Conservation (phyloP, 768 basidiomycete genomes). For the Mycena latifolia region DNA sequence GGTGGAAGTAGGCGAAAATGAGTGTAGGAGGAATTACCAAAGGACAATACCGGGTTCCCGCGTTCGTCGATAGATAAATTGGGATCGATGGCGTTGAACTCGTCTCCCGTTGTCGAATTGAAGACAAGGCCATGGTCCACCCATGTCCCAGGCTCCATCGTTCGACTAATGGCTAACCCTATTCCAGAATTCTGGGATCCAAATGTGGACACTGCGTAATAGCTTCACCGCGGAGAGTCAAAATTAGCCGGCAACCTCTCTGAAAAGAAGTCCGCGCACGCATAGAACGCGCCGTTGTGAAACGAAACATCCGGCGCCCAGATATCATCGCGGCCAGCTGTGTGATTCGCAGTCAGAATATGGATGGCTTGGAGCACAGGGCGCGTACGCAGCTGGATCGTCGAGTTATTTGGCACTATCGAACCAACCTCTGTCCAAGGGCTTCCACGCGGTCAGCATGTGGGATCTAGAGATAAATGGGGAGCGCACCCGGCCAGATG, state of each 20-base stretch:
- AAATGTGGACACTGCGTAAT: constrained; percentile 31
- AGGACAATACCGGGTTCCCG: constrained; percentile 22
- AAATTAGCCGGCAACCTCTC: too few species aligned
- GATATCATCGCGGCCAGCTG: constrained; percentile 29
- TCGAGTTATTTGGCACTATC: constrained; percentile 26
- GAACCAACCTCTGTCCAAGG: constrained; percentile 30
- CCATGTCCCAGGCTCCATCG: constrained; percentile 30
- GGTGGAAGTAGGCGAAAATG: neutral
- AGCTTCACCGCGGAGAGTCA: neutral
- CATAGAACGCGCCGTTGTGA: constrained; percentile 20
- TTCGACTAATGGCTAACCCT: constrained; percentile 19
- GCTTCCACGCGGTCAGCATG: neutral
- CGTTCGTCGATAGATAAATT: constrained; percentile 26
- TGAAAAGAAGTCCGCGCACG: neutral
- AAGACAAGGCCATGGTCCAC: constrained; percentile 31
- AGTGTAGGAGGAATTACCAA: constrained; percentile 1
- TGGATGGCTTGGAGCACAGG: neutral
- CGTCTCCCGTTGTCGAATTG: constrained; percentile 29
- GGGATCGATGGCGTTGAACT: constrained; percentile 32
- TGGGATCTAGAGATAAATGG: neutral
- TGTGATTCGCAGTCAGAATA: neutral
- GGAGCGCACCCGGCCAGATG: constrained; percentile 18
- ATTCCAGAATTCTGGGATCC: constrained; percentile 32
- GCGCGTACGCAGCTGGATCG: constrained; percentile 25
- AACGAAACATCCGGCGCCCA: constrained; percentile 33